Evolutionary conservation across 805 yeast genomes (phyloP), one percentile per base, ranked within the genome.

Genomic region (Candida taoyuanica): DNA sequence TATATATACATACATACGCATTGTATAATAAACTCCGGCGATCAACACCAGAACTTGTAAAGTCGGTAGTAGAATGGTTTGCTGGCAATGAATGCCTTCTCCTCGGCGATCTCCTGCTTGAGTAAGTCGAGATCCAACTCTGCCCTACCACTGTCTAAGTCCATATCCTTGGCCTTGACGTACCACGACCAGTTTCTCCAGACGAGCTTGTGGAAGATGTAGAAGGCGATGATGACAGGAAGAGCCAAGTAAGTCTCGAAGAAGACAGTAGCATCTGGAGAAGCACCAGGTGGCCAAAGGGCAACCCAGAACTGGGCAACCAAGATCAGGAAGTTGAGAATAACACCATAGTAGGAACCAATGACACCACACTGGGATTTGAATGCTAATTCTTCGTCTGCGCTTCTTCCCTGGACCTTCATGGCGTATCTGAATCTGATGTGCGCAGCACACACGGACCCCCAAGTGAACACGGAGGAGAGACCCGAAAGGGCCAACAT

Each of bases 391-490:
- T 85, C 93, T 37, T 74, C 77, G n/a, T 76, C 62, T 12, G 78
- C 65, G 15, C 64, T 54, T 65, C 91, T 74, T 34, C 87, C 87
- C 62, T 82, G 86, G 7, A 62, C 70, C 7, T 60, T 59, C 46
- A 70, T 38, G 7, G 81, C 83, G 38, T 67, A 47, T 53, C 85
- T 77, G 63, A 81, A 82, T 49, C 89, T 68, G 36, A 85, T 63
- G 53, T 81, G 88, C 32, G 80, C 74, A 27, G 73, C 60, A 53
- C 81, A 78, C 45, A 84, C 78, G 5, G 86, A 73, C 33, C 79
- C 81, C 94, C 94, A 85, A 27, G 85, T 79, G 61, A 81, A 76
- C 41, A 84, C 66, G 13, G 88, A 77, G 1, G 87, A 76, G 46
- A 85, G 65, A 43, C 89, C 88, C 27, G 86, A 78, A 26, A 85